Percentiles rank a stretch among this genome's conserved stretches.
Evolutionary conservation across 371 early-diverging fungal species (phyloP).

Genomic region (Entomophthora muscae): DNA sequence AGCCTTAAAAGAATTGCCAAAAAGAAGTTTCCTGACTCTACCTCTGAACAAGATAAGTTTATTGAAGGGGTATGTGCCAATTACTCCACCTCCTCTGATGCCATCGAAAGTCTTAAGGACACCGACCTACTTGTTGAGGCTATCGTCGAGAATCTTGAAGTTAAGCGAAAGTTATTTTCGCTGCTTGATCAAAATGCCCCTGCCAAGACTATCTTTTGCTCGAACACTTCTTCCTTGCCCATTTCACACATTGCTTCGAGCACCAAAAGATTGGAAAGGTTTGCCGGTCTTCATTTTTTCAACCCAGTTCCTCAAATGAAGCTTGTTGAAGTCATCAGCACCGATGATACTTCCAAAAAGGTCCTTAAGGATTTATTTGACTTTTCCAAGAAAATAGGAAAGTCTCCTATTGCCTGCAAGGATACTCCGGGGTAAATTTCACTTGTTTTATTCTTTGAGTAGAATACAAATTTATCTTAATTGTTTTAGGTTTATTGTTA

Average conservation of each 20-base stretch:
- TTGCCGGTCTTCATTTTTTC: constrained; percentile 90
- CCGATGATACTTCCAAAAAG: constrained; percentile 33
- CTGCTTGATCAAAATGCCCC: constrained; percentile 54
- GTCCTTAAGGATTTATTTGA: constrained; percentile 38
- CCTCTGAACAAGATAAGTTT: constrained; percentile 32
- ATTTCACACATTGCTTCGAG: constrained; percentile 61
- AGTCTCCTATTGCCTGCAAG: constrained; percentile 83
- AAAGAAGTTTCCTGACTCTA: constrained; percentile 65
- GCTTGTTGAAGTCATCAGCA: constrained; percentile 82
- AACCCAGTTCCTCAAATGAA: constrained; percentile 97
- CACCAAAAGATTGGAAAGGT: constrained; percentile 33
- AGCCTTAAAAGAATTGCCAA: constrained; percentile 75
- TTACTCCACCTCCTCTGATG: constrained; percentile 43
- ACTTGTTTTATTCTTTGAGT: neutral
- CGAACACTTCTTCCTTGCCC: constrained; percentile 84
- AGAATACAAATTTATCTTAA: neutral
- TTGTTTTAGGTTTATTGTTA: constrained; percentile 69
- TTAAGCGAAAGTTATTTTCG: constrained; percentile 65
- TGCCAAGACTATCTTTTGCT: constrained; percentile 52
- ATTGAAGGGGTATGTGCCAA: constrained; percentile 41
- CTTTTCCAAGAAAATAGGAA: constrained; percentile 54
- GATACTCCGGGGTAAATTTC: constrained; percentile 84
- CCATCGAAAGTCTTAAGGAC: constrained; percentile 25
- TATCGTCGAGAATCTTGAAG: constrained; percentile 79
- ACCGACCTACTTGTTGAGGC: constrained; percentile 77